Base-by-base conservation (phyloP, 441 rosid genomes). In the Manihot esculenta region DNA sequence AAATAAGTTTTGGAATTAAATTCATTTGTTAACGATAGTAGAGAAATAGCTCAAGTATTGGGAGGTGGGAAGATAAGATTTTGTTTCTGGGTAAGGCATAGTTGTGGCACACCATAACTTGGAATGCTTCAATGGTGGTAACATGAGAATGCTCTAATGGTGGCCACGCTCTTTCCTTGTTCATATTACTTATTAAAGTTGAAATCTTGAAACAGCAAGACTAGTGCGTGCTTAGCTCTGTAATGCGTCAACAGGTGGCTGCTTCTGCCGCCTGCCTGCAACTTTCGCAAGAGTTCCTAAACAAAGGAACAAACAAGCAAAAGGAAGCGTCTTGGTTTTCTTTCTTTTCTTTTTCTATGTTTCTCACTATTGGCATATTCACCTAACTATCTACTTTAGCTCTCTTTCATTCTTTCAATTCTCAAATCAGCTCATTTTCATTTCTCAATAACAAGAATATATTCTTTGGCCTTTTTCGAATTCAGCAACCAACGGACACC, bases 341-440 rank as follows among this genome's bases (percentile, higher is more conserved):
- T 41, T 38, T 6, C 18, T 42, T 62, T 11, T 27, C 21, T 62
- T 42, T 35, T 42, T 8, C 10, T 10, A 21, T 20, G 13, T 41
- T 62, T 38, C 27, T 62, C 20, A n/a, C 12, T n/a, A 1, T 5
- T 12, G n/a, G 48, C 70, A 47, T 48, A 49, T 21, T 65, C 18
- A 47, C 58, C 69, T 20, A 50, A 56, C 24, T 10, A 68, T 42
- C 33, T 44, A 44, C 45, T 53, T 62, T 66, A 18, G 18, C 18
- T 59, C 38, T 60, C 10, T 24, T 3, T 15, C 26, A 55, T 56
- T 57, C 26, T 1, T 35, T 53, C 49, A 26, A 61, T 15, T 64
- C 41, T 27, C 15, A 75, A 70, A 71, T 70, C 56, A 70, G 49
- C 50, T 6, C 70, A 54, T 78, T 68, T 74, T 53, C 11, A 35